Percentiles rank a stretch among this genome's conserved stretches.
These are phyloP conservation scores for Exserohilum rostratum DNA, from an alignment of 2,329 filamentous ascomycete species.

Conservation along the genomic window DNA sequence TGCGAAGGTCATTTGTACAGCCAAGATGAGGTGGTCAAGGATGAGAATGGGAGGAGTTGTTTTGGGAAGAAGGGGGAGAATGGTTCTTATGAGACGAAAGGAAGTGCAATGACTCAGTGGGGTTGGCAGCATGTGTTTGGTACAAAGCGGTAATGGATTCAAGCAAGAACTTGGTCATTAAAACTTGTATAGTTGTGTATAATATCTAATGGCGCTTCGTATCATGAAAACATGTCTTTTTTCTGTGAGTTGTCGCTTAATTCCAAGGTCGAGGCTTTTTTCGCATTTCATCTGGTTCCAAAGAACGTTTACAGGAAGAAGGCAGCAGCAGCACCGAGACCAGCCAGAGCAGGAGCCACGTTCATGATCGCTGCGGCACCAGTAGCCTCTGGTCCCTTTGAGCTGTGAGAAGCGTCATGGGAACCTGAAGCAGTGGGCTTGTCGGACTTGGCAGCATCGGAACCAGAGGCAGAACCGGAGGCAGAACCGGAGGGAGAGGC, in stretches of 20 bases:
- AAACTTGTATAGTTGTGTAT: not conserved
- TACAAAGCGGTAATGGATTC: not conserved
- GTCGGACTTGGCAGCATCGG: not conserved
- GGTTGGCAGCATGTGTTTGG: not conserved
- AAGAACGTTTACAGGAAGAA: constrained; percentile 26
- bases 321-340: constrained; percentile 37
- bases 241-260: not conserved
- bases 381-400: constrained; percentile 1
- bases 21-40: constrained; percentile 19
- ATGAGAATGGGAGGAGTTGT: constrained; percentile 22
- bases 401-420: not conserved
- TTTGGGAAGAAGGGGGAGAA: constrained; percentile 39
- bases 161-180: not conserved
- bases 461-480: not conserved
- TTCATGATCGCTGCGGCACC: constrained; percentile 23
- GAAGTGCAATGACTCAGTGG: too few species aligned
- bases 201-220: not conserved
- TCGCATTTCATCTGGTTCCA: not conserved
- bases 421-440: constrained; percentile 3
- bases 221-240: not conserved
- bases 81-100: constrained; percentile 21
- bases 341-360: constrained; percentile 31
- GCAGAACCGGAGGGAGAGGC: not conserved
- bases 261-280: not conserved
- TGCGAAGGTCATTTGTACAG: constrained; percentile 40